Evolutionary conservation across 306 rosid genomes (phyloP), one percentile per base, ranked within the genome.

Genomic region (Hippophae gyantsensis): DNA sequence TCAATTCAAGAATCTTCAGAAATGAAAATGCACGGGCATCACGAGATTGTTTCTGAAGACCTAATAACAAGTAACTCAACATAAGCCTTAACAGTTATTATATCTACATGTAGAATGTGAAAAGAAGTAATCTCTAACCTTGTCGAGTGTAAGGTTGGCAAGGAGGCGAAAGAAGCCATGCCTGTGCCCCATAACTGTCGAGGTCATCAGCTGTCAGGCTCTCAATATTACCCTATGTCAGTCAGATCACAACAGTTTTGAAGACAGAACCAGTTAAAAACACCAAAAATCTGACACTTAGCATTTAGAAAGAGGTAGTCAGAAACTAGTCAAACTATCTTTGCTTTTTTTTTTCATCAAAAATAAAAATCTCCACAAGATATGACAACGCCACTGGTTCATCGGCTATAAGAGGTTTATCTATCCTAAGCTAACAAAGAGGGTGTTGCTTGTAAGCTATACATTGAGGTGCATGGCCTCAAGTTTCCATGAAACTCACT

Each of bases 81-180:
- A 52, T 68, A 71, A 12, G 51, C 72, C 57, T 48, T 50, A n/a
- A 64, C 55, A 70, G 52, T 13, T 5, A 64, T 58, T 44, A 72
- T 23, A 61, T 25, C 62, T 44, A n/a, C 32, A 54, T 18, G 42
- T 74, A 7, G 9, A 51, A 23, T 0, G 18, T 9, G 4, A 57
- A 53, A 70, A 57, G 55, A 57, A 53, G 43, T 52, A 54, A 69
- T 38, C 42, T 40, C 9, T 67, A 67, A 82, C 99, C 95, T 80
- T 92, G 99, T 75, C 99, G 76, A 7, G 99, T 88, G 75, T 92
- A 88, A 25, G 99, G 99, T 75, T 92, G 99, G 77, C 99, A 92
- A 44, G 99, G 99, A 73, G 96, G 96, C 61, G 99, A 92, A 71
- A 88, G 93, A 73, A 92, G 95, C 96, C 99, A 88, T 13, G 79